Conservation (phyloP, 345 rosid genomes). For the Dovyalis caffra region DNA sequence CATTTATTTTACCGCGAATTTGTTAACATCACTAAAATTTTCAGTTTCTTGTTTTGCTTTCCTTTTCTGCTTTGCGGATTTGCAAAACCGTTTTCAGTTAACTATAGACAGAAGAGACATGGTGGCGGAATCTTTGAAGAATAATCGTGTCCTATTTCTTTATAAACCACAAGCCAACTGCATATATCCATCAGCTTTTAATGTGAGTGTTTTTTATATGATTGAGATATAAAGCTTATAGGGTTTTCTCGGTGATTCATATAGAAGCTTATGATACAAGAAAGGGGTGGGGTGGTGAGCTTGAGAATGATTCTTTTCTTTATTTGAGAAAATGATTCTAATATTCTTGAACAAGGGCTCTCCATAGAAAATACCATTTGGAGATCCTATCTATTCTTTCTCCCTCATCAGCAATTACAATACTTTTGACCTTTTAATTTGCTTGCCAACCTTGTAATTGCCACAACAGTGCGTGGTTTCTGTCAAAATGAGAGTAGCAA, state of each 20-base stretch:
- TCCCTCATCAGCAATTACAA: background rate
- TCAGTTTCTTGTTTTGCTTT: background rate
- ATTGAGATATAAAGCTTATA: background rate
- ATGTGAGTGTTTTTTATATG: background rate
- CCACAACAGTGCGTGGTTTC: background rate
- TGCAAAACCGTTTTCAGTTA: background rate
- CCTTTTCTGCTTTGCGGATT: constrained; percentile 1
- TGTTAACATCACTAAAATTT: background rate
- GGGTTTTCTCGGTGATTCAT: no score
- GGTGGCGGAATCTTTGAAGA: background rate
- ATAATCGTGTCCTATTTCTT: background rate
- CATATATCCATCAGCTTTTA: background rate
- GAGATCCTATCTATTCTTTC: background rate
- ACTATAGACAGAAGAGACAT: background rate
- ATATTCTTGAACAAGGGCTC: background rate
- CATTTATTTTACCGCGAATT: background rate
- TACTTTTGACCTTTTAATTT: background rate
- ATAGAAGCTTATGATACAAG: no score
- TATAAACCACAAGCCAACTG: background rate
- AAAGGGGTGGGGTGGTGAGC: no score
- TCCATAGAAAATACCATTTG: background rate
- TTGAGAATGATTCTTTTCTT: no score
- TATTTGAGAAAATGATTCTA: background rate
- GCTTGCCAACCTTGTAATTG: background rate
- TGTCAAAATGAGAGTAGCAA: background rate